phyloP scores from a whole-genome alignment of 148 eudicot genomes.

The Arctostaphylos glauca region DNA sequence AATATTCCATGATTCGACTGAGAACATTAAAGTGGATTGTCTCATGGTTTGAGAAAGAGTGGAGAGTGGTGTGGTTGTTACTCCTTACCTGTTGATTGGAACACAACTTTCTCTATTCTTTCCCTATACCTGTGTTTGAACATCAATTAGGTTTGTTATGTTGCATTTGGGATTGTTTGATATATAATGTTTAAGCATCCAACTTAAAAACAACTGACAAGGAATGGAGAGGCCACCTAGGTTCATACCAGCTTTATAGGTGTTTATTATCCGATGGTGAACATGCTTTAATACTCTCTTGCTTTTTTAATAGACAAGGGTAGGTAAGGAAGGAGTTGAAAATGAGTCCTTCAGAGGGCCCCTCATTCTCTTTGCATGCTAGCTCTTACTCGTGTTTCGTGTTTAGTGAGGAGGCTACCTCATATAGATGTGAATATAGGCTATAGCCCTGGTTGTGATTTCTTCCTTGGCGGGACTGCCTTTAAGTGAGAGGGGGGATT shows the following conservation, averaged over 20 bases:
- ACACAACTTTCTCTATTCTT: background rate
- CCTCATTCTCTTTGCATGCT: too few species aligned
- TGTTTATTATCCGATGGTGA: background rate
- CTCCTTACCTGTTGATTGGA: background rate
- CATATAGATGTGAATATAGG: too few species aligned
- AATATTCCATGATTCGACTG: background rate
- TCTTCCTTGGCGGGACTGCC: too few species aligned
- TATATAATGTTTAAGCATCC: background rate
- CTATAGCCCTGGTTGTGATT: too few species aligned
- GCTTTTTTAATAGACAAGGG: background rate
- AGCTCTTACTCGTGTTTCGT: too few species aligned
- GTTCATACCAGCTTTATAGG: background rate
- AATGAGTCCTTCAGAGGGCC: too few species aligned
- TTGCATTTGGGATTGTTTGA: background rate
- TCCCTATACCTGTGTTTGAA: background rate
- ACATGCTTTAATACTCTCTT: background rate
- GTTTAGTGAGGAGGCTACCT: too few species aligned
- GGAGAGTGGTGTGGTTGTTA: background rate
- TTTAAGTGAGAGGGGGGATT: too few species aligned
- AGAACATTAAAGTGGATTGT: background rate
- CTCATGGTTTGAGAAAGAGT: background rate
- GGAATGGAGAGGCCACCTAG: background rate
- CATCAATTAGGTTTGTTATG: background rate
- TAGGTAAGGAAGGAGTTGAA: too few species aligned
- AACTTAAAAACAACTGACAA: background rate